Evolutionary conservation across 2,329 filamentous ascomycete genomes (phyloP).

Genomic region (Pseudogymnoascus verrucosus): DNA sequence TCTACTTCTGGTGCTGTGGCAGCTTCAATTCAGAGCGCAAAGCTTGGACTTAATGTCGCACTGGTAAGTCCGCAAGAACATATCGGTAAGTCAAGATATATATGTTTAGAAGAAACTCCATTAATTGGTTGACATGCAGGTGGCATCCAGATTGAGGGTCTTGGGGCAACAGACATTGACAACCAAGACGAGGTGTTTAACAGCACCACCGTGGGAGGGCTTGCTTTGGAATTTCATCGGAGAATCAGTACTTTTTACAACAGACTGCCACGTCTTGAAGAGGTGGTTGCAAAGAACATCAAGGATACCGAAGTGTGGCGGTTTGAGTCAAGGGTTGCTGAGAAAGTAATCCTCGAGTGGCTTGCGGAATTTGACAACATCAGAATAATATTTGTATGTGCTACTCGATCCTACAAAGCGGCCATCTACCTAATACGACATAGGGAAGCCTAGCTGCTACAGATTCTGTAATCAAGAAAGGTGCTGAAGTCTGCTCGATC

Average conservation of each 20-base stretch:
- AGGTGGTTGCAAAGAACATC: neutral
- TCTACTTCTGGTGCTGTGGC: neutral
- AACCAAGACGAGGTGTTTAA: constrained; percentile 17
- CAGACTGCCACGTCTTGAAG: neutral
- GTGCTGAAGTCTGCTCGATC: neutral
- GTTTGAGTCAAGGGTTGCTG: neutral
- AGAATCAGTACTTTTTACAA: constrained; percentile 4
- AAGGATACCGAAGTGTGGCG: neutral
- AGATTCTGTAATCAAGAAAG: neutral
- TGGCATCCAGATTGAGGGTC: constrained; percentile 19
- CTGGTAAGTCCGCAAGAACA: neutral
- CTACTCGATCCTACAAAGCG: neutral
- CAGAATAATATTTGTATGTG: neutral
- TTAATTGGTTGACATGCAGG: neutral
- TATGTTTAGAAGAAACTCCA: neutral
- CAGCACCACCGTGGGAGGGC: constrained; percentile 14
- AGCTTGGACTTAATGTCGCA: neutral
- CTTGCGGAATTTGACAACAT: neutral
- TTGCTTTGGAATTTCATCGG: constrained; percentile 19
- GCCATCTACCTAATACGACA: neutral
- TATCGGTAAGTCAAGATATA: neutral
- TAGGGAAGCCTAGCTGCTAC: neutral
- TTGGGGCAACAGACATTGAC: constrained; percentile 20
- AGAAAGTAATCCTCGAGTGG: neutral
- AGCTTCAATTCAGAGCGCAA: neutral